phyloP scores from a whole-genome alignment of 257 asterid species.

The Solanum dulcamara region DNA sequence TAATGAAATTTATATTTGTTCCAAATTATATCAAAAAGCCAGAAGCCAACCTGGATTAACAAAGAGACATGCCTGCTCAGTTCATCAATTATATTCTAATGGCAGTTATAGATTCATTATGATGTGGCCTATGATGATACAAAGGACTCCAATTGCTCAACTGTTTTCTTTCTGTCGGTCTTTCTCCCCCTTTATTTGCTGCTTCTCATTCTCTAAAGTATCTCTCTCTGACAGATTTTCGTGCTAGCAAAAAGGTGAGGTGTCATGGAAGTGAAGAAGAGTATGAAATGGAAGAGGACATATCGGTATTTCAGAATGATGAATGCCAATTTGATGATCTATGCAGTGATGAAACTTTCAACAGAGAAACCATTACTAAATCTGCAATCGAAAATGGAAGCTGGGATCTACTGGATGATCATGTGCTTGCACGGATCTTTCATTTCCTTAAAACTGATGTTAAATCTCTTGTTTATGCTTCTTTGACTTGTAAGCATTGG shows the following conservation, averaged over 20 bases:
- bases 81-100: neutral
- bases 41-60: neutral
- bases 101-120: too few species aligned
- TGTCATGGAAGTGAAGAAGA: conserved; percentile 60
- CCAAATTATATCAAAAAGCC: neutral
- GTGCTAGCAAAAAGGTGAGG: conserved; percentile 56
- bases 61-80: neutral
- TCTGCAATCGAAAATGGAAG: conserved; percentile 34
- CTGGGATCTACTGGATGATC: conserved; percentile 76
- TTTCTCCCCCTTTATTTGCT: neutral
- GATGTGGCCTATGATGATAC: neutral
- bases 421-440: conserved; percentile 71
- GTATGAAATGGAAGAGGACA: conserved; percentile 43
- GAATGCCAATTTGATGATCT: conserved; percentile 61
- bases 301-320: conserved; percentile 16
- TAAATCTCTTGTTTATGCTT: conserved; percentile 56
- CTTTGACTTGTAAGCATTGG: conserved; percentile 93
- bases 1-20: neutral
- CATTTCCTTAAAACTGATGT: conserved; percentile 87
- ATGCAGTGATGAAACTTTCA: conserved; percentile 40
- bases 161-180: neutral
- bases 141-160: neutral
- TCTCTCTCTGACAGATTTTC: conserved; percentile 43
- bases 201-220: neutral
- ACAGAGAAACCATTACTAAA: conserved; percentile 20